A percentile compares a stretch with the other conserved stretches of the same genome.
phyloP scores from a whole-genome alignment of 2,329 filamentous ascomycete species.

The Diaporthe sp. region DNA sequence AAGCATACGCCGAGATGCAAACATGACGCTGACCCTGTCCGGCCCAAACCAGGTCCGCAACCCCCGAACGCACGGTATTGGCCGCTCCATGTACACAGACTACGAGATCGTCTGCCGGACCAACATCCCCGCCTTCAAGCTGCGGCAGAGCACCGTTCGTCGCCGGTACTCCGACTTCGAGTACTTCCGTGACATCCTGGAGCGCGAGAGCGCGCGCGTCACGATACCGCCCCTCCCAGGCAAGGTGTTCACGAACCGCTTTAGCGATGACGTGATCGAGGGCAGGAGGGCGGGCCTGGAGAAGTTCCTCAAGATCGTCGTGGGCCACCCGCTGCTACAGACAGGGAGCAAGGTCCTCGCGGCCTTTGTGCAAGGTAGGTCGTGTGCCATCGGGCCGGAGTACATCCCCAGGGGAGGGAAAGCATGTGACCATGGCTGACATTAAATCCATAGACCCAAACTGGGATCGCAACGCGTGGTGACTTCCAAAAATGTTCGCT shows the following conservation, averaged over 20 bases:
- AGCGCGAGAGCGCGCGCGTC: conserved; percentile 93
- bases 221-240: conserved; percentile 96
- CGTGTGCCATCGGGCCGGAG: background rate
- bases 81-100: conserved; percentile 97
- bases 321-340: conserved; percentile 95
- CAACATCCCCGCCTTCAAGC: conserved; percentile 99
- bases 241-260: conserved; percentile 98
- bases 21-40: background rate
- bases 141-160: conserved; percentile 88
- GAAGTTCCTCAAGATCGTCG: conserved; percentile 96
- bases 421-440: background rate
- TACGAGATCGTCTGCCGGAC: conserved; percentile 98
- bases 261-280: conserved; percentile 98
- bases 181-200: conserved; percentile 97
- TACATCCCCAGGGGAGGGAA: too few species aligned
- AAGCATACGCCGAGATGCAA: background rate
- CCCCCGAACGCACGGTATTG: conserved; percentile 93
- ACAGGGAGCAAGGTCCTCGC: conserved; percentile 97
- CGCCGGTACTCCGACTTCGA: conserved; percentile 98
- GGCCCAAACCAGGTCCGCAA: conserved; percentile 79
- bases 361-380: conserved; percentile 93
- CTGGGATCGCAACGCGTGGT: conserved; percentile 94
- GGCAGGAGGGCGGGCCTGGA: conserved; percentile 91
- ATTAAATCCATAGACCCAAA: conserved; percentile 74
- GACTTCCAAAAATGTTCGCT: conserved; percentile 54